Base-by-base conservation (phyloP, 192 early-diverging fungal genomes). In the Coemansia sp. region DNA sequence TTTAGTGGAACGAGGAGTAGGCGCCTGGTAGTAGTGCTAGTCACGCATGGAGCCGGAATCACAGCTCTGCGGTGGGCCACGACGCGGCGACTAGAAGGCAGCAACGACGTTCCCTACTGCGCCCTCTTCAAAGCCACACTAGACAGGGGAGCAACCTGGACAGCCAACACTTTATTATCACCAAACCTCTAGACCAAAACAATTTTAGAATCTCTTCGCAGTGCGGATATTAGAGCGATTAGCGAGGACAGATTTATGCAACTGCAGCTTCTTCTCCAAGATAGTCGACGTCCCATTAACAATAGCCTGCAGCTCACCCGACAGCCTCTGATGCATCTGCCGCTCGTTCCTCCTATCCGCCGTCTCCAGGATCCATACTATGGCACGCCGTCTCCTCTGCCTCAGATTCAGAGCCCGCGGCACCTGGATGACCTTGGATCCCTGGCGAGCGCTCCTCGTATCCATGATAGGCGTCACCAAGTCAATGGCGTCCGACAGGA, bases 301-400 rank as follows among this genome's bases (percentile, higher is more conserved):
- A 28, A 97, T 87, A 20, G 89, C 90, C 70, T 93, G 79, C 33
- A 97, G 78, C 65, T 97, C 94, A 12, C 70, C 85, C 16, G 88
- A 91, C 53, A 97, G 72, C 6, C 92, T 75, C 63, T 89, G 84
- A 60, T 86, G 85, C 69, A 93, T 88, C 43, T 68, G 57, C 63
- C 87, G 86, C 47, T 91, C 87, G 6, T 79, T 84, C 16, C 90
- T 77, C 56, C 83, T 88, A 3, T 80, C 70, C 0, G 88, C 88
- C 9, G 91, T 88, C 25, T 94, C 90, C 56, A 92, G 47, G 20
- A 96, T 89, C 95, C 94, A 98, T 59, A 92, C 77, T 56, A 95
- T 93, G 16, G 88, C 95, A 16, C 85, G 86, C 53, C 86, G 82
- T 42, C 85, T 77, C 36, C 93, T 72, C 73, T 96, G 93, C 20